Evolutionary conservation across 495 filamentous ascomycete genomes (phyloP), one percentile per base, ranked within the genome.

Genomic region (Aspergillus mulundensis): DNA sequence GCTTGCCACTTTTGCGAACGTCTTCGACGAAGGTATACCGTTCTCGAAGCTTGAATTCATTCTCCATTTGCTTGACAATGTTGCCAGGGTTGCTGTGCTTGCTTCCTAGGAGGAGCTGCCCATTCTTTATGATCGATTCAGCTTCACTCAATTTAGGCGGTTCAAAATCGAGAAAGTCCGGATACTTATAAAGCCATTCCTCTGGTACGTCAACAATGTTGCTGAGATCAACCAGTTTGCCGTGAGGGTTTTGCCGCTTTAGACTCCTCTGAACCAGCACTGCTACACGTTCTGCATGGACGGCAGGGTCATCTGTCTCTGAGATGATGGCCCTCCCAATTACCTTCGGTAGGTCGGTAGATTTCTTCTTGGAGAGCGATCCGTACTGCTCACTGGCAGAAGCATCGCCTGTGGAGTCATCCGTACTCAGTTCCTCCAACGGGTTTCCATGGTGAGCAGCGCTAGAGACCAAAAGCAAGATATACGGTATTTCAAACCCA

Each of bases 171-270:
- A 48, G 34, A 14, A 48, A 55, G 16, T 55, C 43, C 15, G 53
- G 53, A 16, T 41, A 55, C 20, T 48, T 55, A 19, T 55, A 48
- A 25, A 55, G 43, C 53, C 53, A 55, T 28, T 48, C 53, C 53
- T 55, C 53, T 47, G 53, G 53, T 19, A 55, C 53, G 1, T 55
- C 53, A 4, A 55, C 53, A 39, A 55, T 55, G 15, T 55, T 55
- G 18, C 23, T 55, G n/a, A 39, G 11, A 48, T 55, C 53, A 16
- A 47, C 53, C 34, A 48, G 23, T n/a, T 32, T 39, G 19, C 53
- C 53, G 36, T 55, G 34, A 14, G 53, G 53, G 48, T 55, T 55
- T 25, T 48, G 42, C 11, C 41, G 28, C 25, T 55, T 55, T 14
- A 55, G 30, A 28, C 15, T 55, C 30, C 53, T 39, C 19, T 47